phyloP scores from a whole-genome alignment of 1,284 basidiomycete genomes.

The Rhodotorula sp. region DNA sequence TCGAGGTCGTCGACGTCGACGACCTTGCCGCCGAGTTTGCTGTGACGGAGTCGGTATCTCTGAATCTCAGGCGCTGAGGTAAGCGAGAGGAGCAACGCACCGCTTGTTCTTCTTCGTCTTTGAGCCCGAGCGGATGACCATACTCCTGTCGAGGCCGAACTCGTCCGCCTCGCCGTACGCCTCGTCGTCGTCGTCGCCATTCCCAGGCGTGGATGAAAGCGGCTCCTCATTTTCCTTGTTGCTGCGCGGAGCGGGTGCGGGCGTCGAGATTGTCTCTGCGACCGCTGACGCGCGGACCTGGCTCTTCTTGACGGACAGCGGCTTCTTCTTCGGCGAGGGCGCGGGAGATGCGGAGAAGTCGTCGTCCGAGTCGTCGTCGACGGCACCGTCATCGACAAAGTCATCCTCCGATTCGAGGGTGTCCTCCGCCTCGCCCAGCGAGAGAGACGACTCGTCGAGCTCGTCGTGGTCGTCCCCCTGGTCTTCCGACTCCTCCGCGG shows the following conservation, averaged over 20 bases:
- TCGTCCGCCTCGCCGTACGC: conserved; percentile 16
- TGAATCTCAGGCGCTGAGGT: neutral
- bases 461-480: neutral
- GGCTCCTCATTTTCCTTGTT: conserved; percentile 15
- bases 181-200: neutral
- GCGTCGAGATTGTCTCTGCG: too few relatives aligned
- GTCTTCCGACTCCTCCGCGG: neutral
- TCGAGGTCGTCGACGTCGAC: conserved; percentile 34
- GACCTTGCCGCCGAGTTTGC: conserved; percentile 21
- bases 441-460: neutral
- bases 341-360: neutral
- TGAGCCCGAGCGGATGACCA: conserved; percentile 20
- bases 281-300: too few relatives aligned
- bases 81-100: neutral
- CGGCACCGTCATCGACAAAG: neutral
- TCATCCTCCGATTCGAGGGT: neutral
- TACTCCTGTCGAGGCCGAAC: conserved; percentile 28
- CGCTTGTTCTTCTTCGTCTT: conserved; percentile 30
- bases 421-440: neutral
- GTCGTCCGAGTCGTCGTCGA: neutral
- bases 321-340: neutral
- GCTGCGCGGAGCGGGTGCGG: neutral
- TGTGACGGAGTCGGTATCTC: neutral
- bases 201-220: neutral
- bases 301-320: neutral